Conservation (phyloP, 1,284 basidiomycete genomes). For the Microbotryomycetes sp. region DNA sequence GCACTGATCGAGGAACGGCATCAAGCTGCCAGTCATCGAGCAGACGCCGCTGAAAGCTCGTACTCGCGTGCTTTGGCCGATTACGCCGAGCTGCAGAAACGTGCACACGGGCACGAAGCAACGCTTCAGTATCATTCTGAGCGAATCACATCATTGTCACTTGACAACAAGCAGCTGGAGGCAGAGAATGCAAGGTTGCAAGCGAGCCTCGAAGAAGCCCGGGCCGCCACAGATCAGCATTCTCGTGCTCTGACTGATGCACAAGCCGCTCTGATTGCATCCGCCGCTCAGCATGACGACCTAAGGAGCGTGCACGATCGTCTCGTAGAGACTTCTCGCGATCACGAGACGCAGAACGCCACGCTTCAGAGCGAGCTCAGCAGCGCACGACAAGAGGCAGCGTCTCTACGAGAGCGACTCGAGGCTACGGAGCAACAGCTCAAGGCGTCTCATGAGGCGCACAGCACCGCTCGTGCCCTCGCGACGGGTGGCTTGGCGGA, state of each 20-base stretch:
- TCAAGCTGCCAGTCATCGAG: constrained; percentile 69
- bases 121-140: constrained; percentile 73
- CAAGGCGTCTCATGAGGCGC: constrained; percentile 65
- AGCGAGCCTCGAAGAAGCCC: constrained; percentile 49
- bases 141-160: constrained; percentile 64
- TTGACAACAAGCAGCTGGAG: constrained; percentile 68
- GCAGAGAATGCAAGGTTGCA: constrained; percentile 70
- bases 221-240: constrained; percentile 68
- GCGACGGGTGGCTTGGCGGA: constrained; percentile 78
- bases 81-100: constrained; percentile 66
- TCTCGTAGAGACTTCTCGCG: constrained; percentile 58
- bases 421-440: constrained; percentile 20
- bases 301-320: constrained; percentile 68
- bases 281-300: constrained; percentile 71
- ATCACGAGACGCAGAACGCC: constrained; percentile 38
- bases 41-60: constrained; percentile 72
- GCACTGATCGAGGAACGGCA: constrained; percentile 75
- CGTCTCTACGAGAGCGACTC: not conserved
- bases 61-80: constrained; percentile 64
- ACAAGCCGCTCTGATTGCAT: constrained; percentile 65
- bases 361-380: constrained; percentile 49
- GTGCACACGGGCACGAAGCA: constrained; percentile 57
- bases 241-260: constrained; percentile 79
- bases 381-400: constrained; percentile 7
- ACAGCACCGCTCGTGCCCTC: constrained; percentile 71